Evolutionary conservation across 345 rosid genomes (phyloP).

Genomic region (Arabidopsis arenosa): DNA sequence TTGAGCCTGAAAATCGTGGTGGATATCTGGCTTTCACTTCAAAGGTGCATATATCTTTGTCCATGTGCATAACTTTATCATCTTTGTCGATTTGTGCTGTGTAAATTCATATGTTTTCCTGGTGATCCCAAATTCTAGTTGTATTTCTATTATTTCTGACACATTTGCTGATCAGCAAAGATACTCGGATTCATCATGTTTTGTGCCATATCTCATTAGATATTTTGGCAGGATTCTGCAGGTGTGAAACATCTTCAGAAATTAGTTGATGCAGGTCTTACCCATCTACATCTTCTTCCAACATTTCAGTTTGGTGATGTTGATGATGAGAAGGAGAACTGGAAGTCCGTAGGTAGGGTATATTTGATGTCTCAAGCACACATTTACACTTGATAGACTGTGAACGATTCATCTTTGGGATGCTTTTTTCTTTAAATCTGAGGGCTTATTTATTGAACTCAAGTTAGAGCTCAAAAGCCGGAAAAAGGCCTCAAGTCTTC

Average conservation of each 20-base stretch:
- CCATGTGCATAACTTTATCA: conserved; percentile 23
- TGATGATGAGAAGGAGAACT: conserved; percentile 80
- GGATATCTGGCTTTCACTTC: conserved; percentile 85
- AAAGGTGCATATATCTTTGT: conserved; percentile 57
- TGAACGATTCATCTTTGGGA: background rate
- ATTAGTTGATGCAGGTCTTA: conserved; percentile 84
- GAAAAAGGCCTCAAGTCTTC: conserved; percentile 1
- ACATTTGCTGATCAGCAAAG: background rate
- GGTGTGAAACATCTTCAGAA: conserved; percentile 78
- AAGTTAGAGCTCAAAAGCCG: conserved; percentile 13
- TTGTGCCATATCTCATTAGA: conserved; percentile 26
- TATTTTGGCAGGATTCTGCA: conserved; percentile 71
- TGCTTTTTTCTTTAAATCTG: background rate
- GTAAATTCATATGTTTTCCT: conserved; percentile 11
- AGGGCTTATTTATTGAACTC: conserved; percentile 14
- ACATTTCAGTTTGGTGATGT: conserved; percentile 87
- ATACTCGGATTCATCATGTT: conserved; percentile 1
- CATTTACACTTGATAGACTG: conserved; percentile 13
- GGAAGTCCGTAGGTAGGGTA: conserved; percentile 78
- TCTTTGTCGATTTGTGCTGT: conserved; percentile 1
- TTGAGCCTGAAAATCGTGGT: conserved; percentile 65
- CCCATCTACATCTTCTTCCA: conserved; percentile 91
- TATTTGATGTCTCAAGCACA: conserved; percentile 28
- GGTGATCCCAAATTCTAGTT: background rate
- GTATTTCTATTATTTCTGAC: conserved; percentile 3